These are phyloP conservation scores for Tylopilus balloui DNA, from an alignment of 768 basidiomycete genomes.

Conservation along the genomic window DNA sequence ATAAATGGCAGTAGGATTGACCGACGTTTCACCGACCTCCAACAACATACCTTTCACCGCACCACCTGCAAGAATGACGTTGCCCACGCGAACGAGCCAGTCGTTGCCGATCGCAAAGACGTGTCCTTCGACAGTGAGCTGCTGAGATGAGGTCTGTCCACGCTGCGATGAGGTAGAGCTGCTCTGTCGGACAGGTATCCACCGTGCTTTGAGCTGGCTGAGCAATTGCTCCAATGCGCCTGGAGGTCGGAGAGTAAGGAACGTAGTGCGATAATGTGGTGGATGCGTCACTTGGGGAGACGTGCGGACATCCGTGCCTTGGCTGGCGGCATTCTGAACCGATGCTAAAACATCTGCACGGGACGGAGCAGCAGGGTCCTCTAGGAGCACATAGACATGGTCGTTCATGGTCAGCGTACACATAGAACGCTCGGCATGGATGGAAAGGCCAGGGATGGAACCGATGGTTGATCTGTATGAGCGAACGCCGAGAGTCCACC, in stretches of 20 bases:
- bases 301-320: conserved; percentile 12
- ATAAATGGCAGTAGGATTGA: neutral
- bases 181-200: conserved; percentile 64
- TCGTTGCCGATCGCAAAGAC: conserved; percentile 76
- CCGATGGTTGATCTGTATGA: conserved; percentile 73
- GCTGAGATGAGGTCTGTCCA: conserved; percentile 51
- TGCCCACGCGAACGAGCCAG: conserved; percentile 77
- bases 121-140: conserved; percentile 68
- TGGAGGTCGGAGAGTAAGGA: conserved; percentile 70
- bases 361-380: conserved; percentile 69
- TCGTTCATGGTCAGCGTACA: conserved; percentile 75
- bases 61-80: conserved; percentile 71
- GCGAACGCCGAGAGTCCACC: conserved; percentile 66
- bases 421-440: conserved; percentile 63
- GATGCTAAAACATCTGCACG: conserved; percentile 50
- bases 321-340: conserved; percentile 12
- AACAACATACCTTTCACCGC: conserved; percentile 79
- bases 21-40: conserved; percentile 46
- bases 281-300: conserved; percentile 26
- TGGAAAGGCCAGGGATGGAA: conserved; percentile 46
- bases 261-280: conserved; percentile 69
- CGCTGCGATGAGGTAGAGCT: conserved; percentile 37
- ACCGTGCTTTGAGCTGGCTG: conserved; percentile 67
- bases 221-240: conserved; percentile 73
- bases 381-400: conserved; percentile 73